Conservation (phyloP, 2,329 filamentous ascomycete genomes). For the Cladosporium sp. region DNA sequence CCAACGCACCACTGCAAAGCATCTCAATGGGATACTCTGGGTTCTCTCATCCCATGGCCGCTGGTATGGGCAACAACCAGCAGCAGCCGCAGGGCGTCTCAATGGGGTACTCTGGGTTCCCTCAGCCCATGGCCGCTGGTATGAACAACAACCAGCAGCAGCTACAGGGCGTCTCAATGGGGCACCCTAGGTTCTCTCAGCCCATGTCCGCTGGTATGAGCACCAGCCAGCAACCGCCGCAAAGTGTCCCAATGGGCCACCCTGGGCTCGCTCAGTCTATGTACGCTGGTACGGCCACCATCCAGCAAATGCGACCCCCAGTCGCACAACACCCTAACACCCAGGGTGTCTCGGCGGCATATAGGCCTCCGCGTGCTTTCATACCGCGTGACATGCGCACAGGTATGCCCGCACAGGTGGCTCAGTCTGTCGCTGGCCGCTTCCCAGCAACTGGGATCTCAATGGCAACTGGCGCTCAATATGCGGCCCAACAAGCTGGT, state of each 20-base stretch:
- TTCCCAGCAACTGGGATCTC: background rate
- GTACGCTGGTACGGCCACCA: background rate
- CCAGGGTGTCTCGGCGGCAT: background rate
- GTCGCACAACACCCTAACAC: too few species aligned
- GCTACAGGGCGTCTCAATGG: background rate
- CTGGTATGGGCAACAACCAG: background rate
- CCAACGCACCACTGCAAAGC: background rate
- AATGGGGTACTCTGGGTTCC: background rate
- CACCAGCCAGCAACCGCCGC: too few species aligned
- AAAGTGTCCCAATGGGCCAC: too few species aligned
- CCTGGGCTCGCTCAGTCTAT: background rate
- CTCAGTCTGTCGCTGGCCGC: background rate
- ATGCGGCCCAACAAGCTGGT: background rate
- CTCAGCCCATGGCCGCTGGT: background rate
- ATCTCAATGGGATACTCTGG: background rate
- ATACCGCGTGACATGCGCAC: background rate
- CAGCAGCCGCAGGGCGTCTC: background rate
- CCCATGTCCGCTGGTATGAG: background rate
- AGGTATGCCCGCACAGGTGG: background rate
- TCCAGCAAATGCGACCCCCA: too few species aligned
- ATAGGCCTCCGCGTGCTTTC: background rate
- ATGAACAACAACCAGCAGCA: background rate
- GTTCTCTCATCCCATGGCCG: background rate
- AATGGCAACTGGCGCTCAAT: background rate
- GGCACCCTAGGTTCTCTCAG: background rate